These are phyloP conservation scores for Aspergillus calidoustus DNA, from an alignment of 2,329 filamentous ascomycete species.

Conservation along the genomic window DNA sequence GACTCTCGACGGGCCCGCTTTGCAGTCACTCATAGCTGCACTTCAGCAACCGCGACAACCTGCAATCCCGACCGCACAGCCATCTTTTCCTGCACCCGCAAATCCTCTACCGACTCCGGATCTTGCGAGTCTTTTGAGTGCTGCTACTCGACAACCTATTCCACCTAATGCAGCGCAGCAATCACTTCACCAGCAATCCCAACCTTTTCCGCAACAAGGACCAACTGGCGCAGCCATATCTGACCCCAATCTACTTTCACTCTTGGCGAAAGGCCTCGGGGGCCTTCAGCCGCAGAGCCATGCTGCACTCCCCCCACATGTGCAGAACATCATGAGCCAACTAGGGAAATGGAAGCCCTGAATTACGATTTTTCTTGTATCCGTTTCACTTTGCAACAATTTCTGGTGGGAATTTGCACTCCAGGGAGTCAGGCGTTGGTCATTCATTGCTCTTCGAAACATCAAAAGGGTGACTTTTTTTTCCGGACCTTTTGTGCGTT, in stretches of 20 bases:
- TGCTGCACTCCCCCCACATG: constrained; percentile 40
- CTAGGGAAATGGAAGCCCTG: constrained; percentile 53
- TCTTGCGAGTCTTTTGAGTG: constrained; percentile 47
- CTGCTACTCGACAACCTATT: constrained; percentile 43
- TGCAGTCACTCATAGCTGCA: constrained; percentile 72
- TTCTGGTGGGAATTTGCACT: constrained; percentile 13
- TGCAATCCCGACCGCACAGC: constrained; percentile 40
- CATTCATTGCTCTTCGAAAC: constrained; percentile 21
- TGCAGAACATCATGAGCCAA: constrained; percentile 55
- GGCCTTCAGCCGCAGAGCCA: constrained; percentile 43
- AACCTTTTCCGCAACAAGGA: constrained; percentile 35
- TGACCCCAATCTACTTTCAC: constrained; percentile 44
- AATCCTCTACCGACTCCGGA: constrained; percentile 41
- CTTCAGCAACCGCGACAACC: constrained; percentile 56
- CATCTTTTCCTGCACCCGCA: constrained; percentile 38
- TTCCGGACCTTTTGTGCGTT: neutral
- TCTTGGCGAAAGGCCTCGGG: constrained; percentile 44
- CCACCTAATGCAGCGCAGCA: constrained; percentile 35
- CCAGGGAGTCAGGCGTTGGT: constrained; percentile 25
- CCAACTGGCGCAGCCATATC: constrained; percentile 34
- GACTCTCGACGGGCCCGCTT: constrained; percentile 68
- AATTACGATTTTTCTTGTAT: constrained; percentile 30
- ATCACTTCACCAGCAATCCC: constrained; percentile 34
- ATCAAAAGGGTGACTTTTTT: neutral
- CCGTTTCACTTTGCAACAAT: constrained; percentile 21